These are phyloP conservation scores for Medicago arabica DNA, from an alignment of 306 rosid species.

Conservation along the genomic window DNA sequence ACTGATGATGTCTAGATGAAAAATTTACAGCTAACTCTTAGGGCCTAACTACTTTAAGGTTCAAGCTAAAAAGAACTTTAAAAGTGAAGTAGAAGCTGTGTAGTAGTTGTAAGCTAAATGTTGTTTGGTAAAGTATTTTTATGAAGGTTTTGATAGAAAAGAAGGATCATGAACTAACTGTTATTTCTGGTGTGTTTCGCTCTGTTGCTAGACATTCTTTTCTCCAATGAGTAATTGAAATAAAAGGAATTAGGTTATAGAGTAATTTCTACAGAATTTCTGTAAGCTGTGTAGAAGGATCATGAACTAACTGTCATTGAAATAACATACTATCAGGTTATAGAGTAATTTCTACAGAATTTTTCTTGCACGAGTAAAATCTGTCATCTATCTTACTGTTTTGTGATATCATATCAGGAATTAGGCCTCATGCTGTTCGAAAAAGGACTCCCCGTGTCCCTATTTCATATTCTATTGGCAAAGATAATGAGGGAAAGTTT, in stretches of 20 bases:
- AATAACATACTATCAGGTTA: too few species aligned
- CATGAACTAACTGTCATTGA: too few species aligned
- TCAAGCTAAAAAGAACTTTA: background rate
- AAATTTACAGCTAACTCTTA: too few species aligned
- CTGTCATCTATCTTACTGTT: constrained; percentile 22
- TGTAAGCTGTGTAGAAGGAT: too few species aligned
- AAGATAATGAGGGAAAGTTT: constrained; percentile 62
- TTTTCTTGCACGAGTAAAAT: constrained; percentile 31
- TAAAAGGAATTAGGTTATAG: too few species aligned
- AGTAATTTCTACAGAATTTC: background rate
- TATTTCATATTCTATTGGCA: constrained; percentile 64
- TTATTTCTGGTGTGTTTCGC: background rate
- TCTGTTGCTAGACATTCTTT: background rate
- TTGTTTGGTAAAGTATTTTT: background rate
- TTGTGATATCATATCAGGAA: constrained; percentile 60
- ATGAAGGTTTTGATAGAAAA: background rate
- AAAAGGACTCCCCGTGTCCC: constrained; percentile 97
- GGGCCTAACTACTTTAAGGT: too few species aligned
- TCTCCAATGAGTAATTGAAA: background rate
- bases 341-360: background rate
- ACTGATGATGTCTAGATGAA: too few species aligned
- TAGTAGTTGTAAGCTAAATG: background rate
- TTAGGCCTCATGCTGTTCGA: constrained; percentile 85
- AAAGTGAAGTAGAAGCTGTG: background rate
- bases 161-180: background rate